Base-by-base conservation (phyloP, 768 basidiomycete species). In the Coprinellus micaceus region DNA sequence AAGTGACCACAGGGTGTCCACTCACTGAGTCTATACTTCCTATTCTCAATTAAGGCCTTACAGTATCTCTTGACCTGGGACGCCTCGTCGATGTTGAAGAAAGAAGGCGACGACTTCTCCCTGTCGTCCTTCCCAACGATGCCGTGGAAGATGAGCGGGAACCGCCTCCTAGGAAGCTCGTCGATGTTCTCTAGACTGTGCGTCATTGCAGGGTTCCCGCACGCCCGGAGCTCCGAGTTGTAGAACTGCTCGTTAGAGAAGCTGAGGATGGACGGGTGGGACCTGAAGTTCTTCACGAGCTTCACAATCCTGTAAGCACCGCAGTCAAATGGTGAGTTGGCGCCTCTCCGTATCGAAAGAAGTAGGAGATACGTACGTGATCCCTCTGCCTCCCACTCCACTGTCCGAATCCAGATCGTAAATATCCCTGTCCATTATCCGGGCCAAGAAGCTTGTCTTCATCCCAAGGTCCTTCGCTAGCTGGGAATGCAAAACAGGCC, bases 171-270 rank as follows among this genome's bases (percentile, higher is more conserved):
- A 1, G 73, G 73, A 10, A 81, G 54, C 25, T 73, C 72, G 22
- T 72, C 66, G 19, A 66, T 72, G 30, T 72, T 70, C 24, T 73
- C 66, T 28, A 77, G 65, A 41, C 73, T 76, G 50, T 69, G 67
- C 9, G 67, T 76, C n/a, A 82, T 64, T 2, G 69, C 66, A 1
- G 59, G 61, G 45, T 80, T 69, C n/a, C 74, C 84, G 61, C 75
- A 80, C 1, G 77, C 57, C 58, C 76, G 59, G 0, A 86, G 71
- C 39, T 82, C 79, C n/a, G 72, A 74, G 1, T 67, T 66, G 58
- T 86, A 86, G 66, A 86, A 85, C 6, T 62, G 71, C n/a, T 76
- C 66, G 59, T 86, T 86, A 1, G 84, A 76, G 67, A 81, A 85
- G 2, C 71, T 55, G 19, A 86, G 67, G 44, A 88, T 86, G 7